Percentiles rank a stretch among this genome's conserved stretches.
Conservation (phyloP, 495 filamentous ascomycete species). For the Hypoxylon cercidicola region DNA sequence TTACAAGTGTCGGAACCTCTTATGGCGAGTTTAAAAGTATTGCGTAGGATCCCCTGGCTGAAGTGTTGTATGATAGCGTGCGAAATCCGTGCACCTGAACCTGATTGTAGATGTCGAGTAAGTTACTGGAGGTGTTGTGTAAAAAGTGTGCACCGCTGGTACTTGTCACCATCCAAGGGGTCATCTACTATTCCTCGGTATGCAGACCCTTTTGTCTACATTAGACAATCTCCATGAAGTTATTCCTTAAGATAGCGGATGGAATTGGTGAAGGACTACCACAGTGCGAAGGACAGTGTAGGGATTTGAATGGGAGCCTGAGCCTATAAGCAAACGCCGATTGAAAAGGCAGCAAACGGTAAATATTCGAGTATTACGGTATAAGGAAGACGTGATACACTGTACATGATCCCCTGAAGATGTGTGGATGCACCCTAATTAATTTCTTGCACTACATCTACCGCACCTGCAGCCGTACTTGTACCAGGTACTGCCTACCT, state of each 20-base stretch:
- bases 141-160: too few species aligned
- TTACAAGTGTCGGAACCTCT: too few species aligned
- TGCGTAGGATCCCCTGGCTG: too few species aligned
- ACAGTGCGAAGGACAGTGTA: constrained; percentile 23
- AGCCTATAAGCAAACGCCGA: constrained; percentile 26
- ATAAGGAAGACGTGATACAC: background rate
- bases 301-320: background rate
- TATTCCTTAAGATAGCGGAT: background rate
- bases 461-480: background rate
- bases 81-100: too few species aligned
- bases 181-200: too few species aligned
- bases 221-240: too few species aligned
- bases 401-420: background rate
- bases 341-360: background rate
- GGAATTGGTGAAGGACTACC: background rate
- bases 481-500: background rate
- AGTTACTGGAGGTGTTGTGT: too few species aligned
- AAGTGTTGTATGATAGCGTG: too few species aligned
- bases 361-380: background rate
- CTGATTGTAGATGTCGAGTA: too few species aligned
- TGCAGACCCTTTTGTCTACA: too few species aligned
- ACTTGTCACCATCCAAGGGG: too few species aligned
- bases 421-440: constrained; percentile 2
- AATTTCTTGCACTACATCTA: background rate
- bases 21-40: too few species aligned